Evolutionary conservation across 805 yeast genomes (phyloP), one percentile per base, ranked within the genome.

Genomic region (Candida sanyiensis): DNA sequence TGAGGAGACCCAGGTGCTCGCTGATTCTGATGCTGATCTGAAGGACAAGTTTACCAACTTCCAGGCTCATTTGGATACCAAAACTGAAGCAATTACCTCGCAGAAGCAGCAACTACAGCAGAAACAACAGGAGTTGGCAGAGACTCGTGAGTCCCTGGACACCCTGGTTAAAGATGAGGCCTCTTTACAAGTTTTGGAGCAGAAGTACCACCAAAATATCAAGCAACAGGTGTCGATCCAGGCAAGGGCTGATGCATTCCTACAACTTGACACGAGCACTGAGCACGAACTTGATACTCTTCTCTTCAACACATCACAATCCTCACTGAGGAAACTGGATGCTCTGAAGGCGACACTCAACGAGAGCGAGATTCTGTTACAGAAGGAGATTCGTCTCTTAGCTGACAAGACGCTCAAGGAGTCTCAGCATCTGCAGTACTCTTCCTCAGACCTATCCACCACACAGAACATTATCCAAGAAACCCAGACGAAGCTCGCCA

Each of bases 91-190:
- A 4, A 51, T 68, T 5, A 44, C 43, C 3, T 35, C 40, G 1
- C 26, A 59, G 13, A 63, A 60, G 17, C 35, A 22, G 1, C 39
- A 47, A 4, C 46, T 67, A 3, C 39, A 41, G 5, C 13, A 27
- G 2, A 33, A 50, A 28, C 66, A 61, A 28, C 38, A 24, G 0
- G 41, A 46, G 3, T 47, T 67, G 4, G 50, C 52, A 4, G 29
- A 26, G 0, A 26, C 53, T 3, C 64, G 77, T 45, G 41, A 44
- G 1, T 47, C 57, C 1, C 63, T 63, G 26, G 67, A 66, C 42
- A 43, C 51, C 2, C 54, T 67, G 7, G 69, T 73, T 1, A 61
- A 75, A 23, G 50, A 62, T 35, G 77, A 75, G 45, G 94, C 90
- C 5, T 69, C 74, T 35, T 58, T 80, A 32, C 63, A 65, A 37